Base-by-base conservation (phyloP, 345 rosid genomes). In the Rhodomyrtus tomentosa region DNA sequence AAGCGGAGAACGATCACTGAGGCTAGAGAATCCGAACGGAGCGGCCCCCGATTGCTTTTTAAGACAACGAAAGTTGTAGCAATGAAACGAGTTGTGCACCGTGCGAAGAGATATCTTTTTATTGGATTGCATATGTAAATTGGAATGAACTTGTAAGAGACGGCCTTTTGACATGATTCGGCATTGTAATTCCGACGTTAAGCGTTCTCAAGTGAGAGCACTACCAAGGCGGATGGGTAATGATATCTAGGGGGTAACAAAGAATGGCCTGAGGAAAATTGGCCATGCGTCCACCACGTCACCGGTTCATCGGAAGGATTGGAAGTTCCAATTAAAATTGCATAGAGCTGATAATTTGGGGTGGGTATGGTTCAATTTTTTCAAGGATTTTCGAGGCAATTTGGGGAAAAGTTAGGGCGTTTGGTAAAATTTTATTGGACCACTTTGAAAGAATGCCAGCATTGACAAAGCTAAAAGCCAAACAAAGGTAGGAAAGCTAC, bases 231-330 rank as follows among this genome's bases (percentile, higher is more conserved):
- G 9, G 45, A 1, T 4, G 76, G 10, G 13, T 68, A 32, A 18
- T n/a, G n/a, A n/a, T n/a, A 16, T 62, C 36, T 0, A 0, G 12
- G 45, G 22, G 20, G 1, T 32, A 0, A 1, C 3, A 8, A 32
- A 62, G 1, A 0, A 0, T 18, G 76, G 16, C 20, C 4, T 0
- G 0, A 4, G 29, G 38, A 59, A 59, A 59, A 29, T 14, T 8
- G 2, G 21, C 38, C 38, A 50, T 15, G 18, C 6, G 1, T 50
- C 14, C 51, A 0, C 40, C 73, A 59, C 5, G 5, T 3, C 0
- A 4, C 5, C 3, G 5, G 10, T 58, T 59, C 5, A 16, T 18
- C 5, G 18, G 36, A 32, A 62, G 16, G 22, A 15, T 62, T 15
- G 42, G 11, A 0, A 4, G 14, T 62, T 62, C 22, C 3, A 7